Percentiles rank a stretch among this genome's conserved stretches.
phyloP scores from a whole-genome alignment of 768 basidiomycete species.

The Leccinellum rugosiceps region DNA sequence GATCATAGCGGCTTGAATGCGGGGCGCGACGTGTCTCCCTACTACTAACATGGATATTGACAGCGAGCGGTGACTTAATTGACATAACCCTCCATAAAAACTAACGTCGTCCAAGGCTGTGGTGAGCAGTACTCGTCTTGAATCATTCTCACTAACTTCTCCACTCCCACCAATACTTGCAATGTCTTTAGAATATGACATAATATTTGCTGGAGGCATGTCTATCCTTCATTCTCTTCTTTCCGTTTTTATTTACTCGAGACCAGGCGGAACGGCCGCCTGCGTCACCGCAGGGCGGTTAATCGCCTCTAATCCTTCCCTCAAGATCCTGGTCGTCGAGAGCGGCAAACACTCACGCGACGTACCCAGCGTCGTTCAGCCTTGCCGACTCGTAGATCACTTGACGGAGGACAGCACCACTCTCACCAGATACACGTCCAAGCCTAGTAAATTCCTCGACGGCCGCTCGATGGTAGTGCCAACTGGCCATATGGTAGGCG shows the following conservation, averaged over 20 bases:
- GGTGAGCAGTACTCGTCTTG: not conserved
- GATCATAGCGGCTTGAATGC: not conserved
- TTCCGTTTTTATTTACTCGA: not conserved
- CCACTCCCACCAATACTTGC: not conserved
- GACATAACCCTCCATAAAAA: not conserved
- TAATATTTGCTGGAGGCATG: not conserved
- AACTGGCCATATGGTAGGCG: slow-evolving; percentile 52
- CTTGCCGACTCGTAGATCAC: not conserved
- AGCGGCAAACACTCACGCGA: not conserved
- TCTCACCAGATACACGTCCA: slow-evolving; percentile 39
- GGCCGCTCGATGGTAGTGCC: slow-evolving; percentile 45
- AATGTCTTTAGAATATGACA: not conserved
- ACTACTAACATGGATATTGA: not conserved
- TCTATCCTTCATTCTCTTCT: not conserved
- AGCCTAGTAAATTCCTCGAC: slow-evolving; percentile 40
- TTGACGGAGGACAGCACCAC: slow-evolving; percentile 34
- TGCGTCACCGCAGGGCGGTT: not conserved
- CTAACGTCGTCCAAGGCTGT: not conserved
- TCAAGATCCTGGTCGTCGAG: not conserved
- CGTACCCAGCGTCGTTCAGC: not conserved
- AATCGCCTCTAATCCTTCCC: not conserved
- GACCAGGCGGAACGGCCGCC: not conserved
- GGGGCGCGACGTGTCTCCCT: not conserved
- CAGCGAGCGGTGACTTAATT: not conserved
- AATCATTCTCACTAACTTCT: not conserved